Conservation (phyloP, 768 basidiomycete species). For the Pulveroboletus sp. region DNA sequence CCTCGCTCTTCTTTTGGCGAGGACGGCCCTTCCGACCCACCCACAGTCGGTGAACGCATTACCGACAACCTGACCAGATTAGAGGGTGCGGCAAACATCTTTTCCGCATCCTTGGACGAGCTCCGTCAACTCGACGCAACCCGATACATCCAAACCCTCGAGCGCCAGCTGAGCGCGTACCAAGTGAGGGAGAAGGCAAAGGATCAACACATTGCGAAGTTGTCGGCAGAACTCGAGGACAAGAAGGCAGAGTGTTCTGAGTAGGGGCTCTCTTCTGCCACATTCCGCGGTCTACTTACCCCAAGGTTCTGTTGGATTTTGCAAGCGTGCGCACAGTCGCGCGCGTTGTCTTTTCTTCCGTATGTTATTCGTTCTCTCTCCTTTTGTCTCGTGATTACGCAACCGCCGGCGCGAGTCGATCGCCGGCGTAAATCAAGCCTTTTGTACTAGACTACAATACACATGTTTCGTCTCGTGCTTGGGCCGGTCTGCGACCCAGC, state of each 20-base stretch:
- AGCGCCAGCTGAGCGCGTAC: slow-evolving; percentile 36
- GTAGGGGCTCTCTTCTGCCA: neutral
- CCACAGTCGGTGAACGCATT: slow-evolving; percentile 25
- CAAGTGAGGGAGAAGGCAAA: slow-evolving; percentile 36
- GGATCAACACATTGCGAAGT: slow-evolving; percentile 13
- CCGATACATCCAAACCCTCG: slow-evolving; percentile 36
- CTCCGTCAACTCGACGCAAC: slow-evolving; percentile 15
- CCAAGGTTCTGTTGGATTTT: no score
- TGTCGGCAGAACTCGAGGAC: slow-evolving; percentile 7
- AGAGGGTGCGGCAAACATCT: neutral
- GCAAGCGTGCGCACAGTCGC: no score
- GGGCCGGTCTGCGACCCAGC: no score
- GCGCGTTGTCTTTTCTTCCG: no score
- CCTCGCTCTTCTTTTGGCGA: neutral
- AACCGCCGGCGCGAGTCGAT: no score
- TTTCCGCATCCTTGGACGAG: slow-evolving; percentile 5
- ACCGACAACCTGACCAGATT: slow-evolving; percentile 5
- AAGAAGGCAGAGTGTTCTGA: neutral
- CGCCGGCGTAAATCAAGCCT: no score
- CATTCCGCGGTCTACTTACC: no score
- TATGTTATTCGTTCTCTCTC: no score
- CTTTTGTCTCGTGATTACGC: no score
- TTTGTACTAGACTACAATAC: no score
- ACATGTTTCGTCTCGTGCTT: no score
- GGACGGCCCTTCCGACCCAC: neutral